Conservation (phyloP, 352 stramenopile genomes). For the Globisporangium perplexum region DNA sequence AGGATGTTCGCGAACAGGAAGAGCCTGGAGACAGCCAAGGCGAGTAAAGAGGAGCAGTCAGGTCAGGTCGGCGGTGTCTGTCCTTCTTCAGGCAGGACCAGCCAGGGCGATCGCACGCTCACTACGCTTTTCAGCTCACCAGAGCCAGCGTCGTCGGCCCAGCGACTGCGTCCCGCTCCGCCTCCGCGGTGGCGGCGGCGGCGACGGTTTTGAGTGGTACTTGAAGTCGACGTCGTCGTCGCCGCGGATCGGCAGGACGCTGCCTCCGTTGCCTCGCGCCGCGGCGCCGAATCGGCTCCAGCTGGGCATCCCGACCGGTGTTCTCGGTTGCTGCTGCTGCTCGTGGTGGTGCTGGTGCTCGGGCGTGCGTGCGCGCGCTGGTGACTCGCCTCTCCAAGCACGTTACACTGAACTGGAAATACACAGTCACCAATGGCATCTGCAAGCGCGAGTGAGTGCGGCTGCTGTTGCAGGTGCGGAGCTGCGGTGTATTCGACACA, state of each 20-base stretch:
- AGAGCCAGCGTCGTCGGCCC: conserved; percentile 13
- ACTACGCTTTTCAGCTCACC: conserved; percentile 2
- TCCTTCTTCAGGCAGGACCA: not conserved
- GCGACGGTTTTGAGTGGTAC: conserved; percentile 10
- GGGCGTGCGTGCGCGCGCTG: not conserved
- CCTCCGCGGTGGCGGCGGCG: not conserved
- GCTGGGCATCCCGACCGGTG: conserved; percentile 2
- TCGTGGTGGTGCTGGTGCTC: not conserved
- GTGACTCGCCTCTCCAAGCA: no score
- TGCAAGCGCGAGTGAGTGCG: no score
- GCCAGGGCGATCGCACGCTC: not conserved
- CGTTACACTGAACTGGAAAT: not conserved
- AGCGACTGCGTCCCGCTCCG: not conserved
- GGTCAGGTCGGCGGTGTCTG: not conserved
- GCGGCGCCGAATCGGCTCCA: conserved; percentile 9
- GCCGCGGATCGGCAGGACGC: conserved; percentile 5
- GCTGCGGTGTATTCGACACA: no score
- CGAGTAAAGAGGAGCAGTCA: not conserved
- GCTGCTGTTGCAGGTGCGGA: no score
- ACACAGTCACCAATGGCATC: no score
- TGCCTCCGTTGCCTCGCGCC: not conserved
- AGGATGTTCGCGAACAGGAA: conserved; percentile 45
- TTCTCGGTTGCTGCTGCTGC: not conserved
- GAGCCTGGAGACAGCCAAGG: conserved; percentile 15
- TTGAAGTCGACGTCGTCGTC: conserved; percentile 6